Evolutionary conservation across 2,329 filamentous ascomycete genomes (phyloP), one percentile per base, ranked within the genome.

Genomic region (Fusarium begoniae): DNA sequence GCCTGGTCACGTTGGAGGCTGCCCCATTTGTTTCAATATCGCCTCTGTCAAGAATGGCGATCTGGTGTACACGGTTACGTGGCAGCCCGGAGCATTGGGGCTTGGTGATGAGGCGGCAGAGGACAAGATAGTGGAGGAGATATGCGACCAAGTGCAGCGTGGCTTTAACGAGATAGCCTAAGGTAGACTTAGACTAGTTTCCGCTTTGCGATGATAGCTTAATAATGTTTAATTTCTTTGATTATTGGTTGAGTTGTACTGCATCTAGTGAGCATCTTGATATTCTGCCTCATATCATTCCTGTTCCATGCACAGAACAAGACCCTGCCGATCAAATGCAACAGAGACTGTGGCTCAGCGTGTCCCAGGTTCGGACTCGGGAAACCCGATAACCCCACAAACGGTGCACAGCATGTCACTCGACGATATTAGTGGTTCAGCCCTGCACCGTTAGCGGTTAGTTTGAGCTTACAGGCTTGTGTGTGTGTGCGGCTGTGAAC

Each of bases 1-100:
- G 43, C 75, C 77, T 3, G 65, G 76, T n/a, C 67, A 72, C 35
- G 66, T 75, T 24, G 57, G 51, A 15, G 68, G 75, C 6, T 41
- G 72, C 37, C 72, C 76, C 15, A 58, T 79, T 20, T 38, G 28
- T 26, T 78, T 79, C 63, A 79, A 75, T 17, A 53, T 77, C 13
- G 63, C 59, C 13, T 70, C 69, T 20, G 60, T 73, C 41, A 79
- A 73, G 58, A 74, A 66, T 44, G 66, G 70, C 10, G 65, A 63
- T 44, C 30, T 79, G 41, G 53, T 75, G 11, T 78, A 67, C 38
- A 78, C 77, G 15, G 61, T 75, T 37, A 78, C 74, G 47, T 79
- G 77, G 77, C 75, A 76, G 24, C 28, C 22, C 4, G 76, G 76
- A n/a, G 70, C 76, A 24, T 41, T 79, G 61, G 76, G 64, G 40